Conservation (phyloP, 208 protist genomes). For the Angomonas desouzai region DNA sequence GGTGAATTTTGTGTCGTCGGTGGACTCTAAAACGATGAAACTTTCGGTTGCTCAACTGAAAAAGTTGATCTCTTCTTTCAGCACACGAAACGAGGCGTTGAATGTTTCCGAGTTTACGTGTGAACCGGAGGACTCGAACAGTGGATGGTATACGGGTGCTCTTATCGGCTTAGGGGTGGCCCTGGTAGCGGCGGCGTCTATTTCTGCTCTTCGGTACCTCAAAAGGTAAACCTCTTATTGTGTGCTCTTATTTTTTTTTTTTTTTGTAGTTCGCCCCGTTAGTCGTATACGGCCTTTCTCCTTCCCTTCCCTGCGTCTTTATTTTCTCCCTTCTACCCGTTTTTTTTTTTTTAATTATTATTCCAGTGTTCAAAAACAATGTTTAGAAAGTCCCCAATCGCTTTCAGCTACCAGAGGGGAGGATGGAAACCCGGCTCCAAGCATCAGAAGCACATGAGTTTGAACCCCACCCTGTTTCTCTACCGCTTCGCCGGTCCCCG, state of each 20-base stretch:
- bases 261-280: slow-evolving; percentile 15
- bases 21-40: not conserved
- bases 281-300: too few relatives aligned
- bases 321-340: slow-evolving; percentile 11
- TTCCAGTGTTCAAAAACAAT: slow-evolving; percentile 13
- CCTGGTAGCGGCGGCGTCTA: not conserved
- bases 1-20: not conserved
- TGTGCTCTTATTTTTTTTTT: slow-evolving; percentile 16
- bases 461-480: slow-evolving; percentile 79
- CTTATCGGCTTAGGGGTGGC: not conserved
- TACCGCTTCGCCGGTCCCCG: slow-evolving; percentile 78
- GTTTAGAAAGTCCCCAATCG: slow-evolving; percentile 13
- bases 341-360: slow-evolving; percentile 12
- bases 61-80: slow-evolving; percentile 3
- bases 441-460: slow-evolving; percentile 86
- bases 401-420: slow-evolving; percentile 74
- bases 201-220: slow-evolving; percentile 2
- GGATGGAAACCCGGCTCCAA: slow-evolving; percentile 80
- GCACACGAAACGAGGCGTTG: not conserved
- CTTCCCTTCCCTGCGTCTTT: not conserved
- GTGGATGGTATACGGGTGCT: too few relatives aligned
- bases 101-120: not conserved
- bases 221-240: slow-evolving; percentile 17
- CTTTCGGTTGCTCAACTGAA: not conserved
- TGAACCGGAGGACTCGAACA: not conserved